Evolutionary conservation across 2,329 filamentous ascomycete genomes (phyloP).

Genomic region (Beauveria australis): DNA sequence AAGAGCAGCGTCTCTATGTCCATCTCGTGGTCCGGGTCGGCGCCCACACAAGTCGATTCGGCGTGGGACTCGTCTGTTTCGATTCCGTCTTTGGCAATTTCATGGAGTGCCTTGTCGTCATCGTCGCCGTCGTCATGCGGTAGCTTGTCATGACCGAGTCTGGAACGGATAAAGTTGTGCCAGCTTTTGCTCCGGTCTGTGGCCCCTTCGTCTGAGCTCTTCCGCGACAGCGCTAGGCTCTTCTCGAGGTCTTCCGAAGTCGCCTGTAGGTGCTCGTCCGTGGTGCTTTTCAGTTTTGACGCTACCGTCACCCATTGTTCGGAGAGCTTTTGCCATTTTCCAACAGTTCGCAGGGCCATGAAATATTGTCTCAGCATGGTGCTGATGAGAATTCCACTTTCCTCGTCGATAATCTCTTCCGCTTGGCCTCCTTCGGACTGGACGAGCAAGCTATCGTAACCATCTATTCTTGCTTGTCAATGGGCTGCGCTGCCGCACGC

Average conservation of each 20-base stretch:
- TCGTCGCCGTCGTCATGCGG: constrained; percentile 26
- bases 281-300: constrained; percentile 45
- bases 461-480: constrained; percentile 42
- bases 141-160: constrained; percentile 25
- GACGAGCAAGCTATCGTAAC: constrained; percentile 69
- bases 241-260: constrained; percentile 19
- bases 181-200: constrained; percentile 23
- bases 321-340: constrained; percentile 68
- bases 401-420: constrained; percentile 73
- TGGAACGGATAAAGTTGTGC: constrained; percentile 27
- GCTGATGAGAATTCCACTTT: constrained; percentile 79
- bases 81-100: constrained; percentile 17
- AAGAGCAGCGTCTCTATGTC: constrained; percentile 54
- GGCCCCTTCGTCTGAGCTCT: not conserved
- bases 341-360: constrained; percentile 72
- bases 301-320: constrained; percentile 62
- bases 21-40: constrained; percentile 32
- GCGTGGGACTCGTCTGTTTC: constrained; percentile 12
- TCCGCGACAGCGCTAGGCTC: constrained; percentile 14
- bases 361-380: constrained; percentile 88
- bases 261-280: constrained; percentile 26
- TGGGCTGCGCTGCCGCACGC: not conserved
- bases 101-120: constrained; percentile 37
- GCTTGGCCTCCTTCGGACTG: constrained; percentile 66
- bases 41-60: constrained; percentile 24